phyloP scores from a whole-genome alignment of 2,329 filamentous ascomycete genomes.

The Pezicula radicicola region DNA sequence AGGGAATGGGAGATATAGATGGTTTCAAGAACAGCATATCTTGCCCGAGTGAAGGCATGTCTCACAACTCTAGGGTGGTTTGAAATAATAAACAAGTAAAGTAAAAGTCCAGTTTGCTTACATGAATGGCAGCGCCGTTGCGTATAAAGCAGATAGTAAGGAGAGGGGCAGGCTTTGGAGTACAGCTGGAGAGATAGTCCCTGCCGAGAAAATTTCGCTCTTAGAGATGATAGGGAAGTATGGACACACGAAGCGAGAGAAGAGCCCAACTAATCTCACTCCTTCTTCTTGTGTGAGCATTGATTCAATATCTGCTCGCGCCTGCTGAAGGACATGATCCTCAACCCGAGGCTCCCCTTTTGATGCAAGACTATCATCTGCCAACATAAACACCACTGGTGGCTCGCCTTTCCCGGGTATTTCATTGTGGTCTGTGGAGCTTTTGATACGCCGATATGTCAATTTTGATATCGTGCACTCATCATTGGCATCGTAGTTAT shows the following conservation, averaged over 20 bases:
- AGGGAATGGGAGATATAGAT: too few relatives aligned
- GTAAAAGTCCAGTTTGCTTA: too few relatives aligned
- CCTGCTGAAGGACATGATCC: conserved; percentile 22
- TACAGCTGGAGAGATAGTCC: conserved; percentile 22
- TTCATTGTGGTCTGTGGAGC: conserved; percentile 12
- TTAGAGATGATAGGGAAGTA: conserved; percentile 40
- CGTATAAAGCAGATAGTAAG: conserved; percentile 38
- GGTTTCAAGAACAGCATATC: too few relatives aligned
- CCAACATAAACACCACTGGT: conserved; percentile 28
- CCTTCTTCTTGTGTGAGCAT: conserved; percentile 30
- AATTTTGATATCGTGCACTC: conserved; percentile 29
- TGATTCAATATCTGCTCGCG: conserved; percentile 18
- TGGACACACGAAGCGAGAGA: conserved; percentile 40
- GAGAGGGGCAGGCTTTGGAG: conserved; percentile 32
- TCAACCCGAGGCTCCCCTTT: conserved; percentile 29
- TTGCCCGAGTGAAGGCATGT: too few relatives aligned
- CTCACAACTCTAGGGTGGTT: too few relatives aligned
- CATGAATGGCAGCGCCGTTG: conserved; percentile 40
- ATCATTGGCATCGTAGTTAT: conserved; percentile 27
- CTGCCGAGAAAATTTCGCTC: conserved; percentile 27
- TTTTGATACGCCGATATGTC: conserved; percentile 27
- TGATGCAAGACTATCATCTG: conserved; percentile 25
- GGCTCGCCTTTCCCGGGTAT: conserved; percentile 22
- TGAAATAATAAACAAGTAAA: too few relatives aligned
- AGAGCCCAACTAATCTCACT: conserved; percentile 35